Percentiles rank a stretch among this genome's conserved stretches.
Evolutionary conservation across 129 eudicot genomes (phyloP).

Genomic region (Flaveria linearis): DNA sequence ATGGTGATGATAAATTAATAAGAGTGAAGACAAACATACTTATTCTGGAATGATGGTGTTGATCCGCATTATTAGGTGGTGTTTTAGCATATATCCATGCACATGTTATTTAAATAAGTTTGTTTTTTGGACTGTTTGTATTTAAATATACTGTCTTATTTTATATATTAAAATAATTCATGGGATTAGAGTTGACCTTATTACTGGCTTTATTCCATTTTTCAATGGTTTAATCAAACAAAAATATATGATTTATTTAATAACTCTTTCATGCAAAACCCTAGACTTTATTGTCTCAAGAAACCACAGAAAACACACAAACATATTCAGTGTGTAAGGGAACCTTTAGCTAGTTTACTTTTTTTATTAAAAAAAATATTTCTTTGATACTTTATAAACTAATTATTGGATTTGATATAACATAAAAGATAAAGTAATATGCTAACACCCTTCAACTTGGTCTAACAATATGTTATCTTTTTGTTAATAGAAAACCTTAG

Average conservation of each 20-base stretch:
- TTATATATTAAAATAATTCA: conserved; percentile 27
- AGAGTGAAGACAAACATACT: conserved; percentile 41
- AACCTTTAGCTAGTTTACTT: background rate
- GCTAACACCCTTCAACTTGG: no score
- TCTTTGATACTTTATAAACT: background rate
- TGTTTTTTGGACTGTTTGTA: conserved; percentile 24
- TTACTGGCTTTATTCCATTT: conserved; percentile 32
- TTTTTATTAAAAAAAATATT: no score
- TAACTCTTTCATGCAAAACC: conserved; percentile 40
- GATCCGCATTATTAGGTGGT: conserved; percentile 47
- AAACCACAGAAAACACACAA: conserved; percentile 25
- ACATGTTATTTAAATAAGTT: conserved; percentile 7
- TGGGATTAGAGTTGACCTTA: conserved; percentile 43
- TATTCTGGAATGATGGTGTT: conserved; percentile 42
- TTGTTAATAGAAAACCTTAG: no score
- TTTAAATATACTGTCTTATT: conserved; percentile 2
- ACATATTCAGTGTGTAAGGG: conserved; percentile 28
- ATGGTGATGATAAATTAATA: conserved; percentile 5
- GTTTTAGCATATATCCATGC: conserved; percentile 39
- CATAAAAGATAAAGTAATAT: no score
- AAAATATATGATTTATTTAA: conserved; percentile 26
- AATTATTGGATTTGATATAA: background rate
- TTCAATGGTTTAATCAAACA: conserved; percentile 35
- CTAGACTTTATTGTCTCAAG: conserved; percentile 46
- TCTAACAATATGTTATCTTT: no score